Evolutionary conservation across 2,329 filamentous ascomycete genomes (phyloP).

Genomic region (Microascus cirrosus): DNA sequence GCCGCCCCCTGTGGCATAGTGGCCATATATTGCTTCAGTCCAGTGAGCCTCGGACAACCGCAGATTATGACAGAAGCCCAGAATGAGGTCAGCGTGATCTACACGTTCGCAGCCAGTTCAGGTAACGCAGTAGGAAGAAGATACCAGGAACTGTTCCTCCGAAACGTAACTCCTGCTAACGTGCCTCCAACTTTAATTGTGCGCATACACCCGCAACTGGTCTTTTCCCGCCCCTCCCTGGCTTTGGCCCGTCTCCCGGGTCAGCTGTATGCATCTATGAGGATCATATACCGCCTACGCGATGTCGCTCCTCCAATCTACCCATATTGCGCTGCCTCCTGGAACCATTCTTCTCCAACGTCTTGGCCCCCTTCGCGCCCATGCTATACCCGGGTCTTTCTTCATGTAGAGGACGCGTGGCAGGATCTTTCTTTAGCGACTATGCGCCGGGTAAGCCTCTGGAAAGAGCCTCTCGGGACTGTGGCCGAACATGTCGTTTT

Average conservation of each 20-base stretch:
- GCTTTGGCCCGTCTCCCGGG: not conserved
- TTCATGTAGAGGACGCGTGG: not conserved
- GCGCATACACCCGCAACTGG: not conserved
- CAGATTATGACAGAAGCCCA: too few species aligned
- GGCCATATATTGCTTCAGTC: too few species aligned
- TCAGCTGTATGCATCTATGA: not conserved
- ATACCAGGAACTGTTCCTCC: not conserved
- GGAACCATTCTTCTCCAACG: not conserved
- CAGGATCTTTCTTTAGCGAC: not conserved
- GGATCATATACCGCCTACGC: not conserved
- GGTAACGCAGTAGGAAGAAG: not conserved
- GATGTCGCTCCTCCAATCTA: not conserved
- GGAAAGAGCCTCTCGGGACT: too few species aligned
- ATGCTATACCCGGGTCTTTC: not conserved
- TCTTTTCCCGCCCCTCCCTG: not conserved
- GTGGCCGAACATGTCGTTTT: too few species aligned
- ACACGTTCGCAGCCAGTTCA: too few species aligned
- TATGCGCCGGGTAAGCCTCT: too few species aligned
- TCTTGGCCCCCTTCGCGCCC: not conserved
- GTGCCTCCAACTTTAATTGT: not conserved
- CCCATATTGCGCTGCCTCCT: conserved; percentile 3
- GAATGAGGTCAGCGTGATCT: too few species aligned
- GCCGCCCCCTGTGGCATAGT: too few species aligned
- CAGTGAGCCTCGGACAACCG: too few species aligned
- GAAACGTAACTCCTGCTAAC: not conserved